Percentiles rank a stretch among this genome's conserved stretches.
Conservation (phyloP, 2,329 filamentous ascomycete species). For the Paecilomyces dactylethromorphus region DNA sequence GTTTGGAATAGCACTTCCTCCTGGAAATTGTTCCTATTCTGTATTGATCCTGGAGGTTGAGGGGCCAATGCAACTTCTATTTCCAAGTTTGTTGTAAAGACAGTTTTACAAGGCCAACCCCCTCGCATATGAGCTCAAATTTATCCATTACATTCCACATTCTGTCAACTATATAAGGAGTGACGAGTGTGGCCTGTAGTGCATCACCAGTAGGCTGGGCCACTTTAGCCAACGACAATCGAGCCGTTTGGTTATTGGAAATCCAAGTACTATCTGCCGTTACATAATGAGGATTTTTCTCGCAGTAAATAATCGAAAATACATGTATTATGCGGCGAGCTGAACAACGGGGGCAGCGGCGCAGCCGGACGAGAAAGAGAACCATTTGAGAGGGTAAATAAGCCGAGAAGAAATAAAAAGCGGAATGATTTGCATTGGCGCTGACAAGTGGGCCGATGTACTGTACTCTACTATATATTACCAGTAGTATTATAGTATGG, state of each 20-base stretch:
- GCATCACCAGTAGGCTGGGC: not conserved
- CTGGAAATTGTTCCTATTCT: not conserved
- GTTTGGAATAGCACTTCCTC: not conserved
- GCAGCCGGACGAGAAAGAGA: too few species aligned
- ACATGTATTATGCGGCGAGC: not conserved
- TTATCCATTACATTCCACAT: not conserved
- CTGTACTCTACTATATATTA: not conserved
- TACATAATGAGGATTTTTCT: not conserved
- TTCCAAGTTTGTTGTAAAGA: not conserved
- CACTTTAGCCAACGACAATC: not conserved
- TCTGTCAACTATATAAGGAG: not conserved
- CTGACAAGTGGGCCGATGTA: not conserved
- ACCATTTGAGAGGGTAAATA: not conserved
- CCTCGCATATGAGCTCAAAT: not conserved
- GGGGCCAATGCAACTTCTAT: not conserved
- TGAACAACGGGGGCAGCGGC: not conserved
- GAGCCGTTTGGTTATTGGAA: not conserved
- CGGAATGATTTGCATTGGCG: not conserved
- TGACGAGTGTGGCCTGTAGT: not conserved
- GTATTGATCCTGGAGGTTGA: not conserved
- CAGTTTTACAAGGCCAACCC: not conserved
- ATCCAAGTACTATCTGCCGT: not conserved
- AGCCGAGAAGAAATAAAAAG: not conserved
- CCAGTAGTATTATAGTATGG: not conserved
- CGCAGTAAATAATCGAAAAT: not conserved